Conservation (phyloP, 148 eudicot genomes). For the Dianthus caryophyllus region DNA sequence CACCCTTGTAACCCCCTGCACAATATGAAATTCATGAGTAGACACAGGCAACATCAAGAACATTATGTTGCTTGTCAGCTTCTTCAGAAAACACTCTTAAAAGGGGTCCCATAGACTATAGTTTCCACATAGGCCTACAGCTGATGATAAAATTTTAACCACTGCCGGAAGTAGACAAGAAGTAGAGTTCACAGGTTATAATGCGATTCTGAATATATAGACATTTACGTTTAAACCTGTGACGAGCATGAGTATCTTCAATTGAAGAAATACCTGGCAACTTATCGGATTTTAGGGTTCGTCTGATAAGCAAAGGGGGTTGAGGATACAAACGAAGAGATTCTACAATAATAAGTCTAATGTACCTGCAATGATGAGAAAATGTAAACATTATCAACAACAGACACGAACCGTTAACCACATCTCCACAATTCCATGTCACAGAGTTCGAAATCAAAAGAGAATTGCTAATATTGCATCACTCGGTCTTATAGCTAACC, state of each 20-base stretch:
- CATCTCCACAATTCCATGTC: no score
- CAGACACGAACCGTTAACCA: no score
- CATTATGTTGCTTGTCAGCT: not conserved
- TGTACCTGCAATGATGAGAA: conserved; percentile 47
- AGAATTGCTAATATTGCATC: no score
- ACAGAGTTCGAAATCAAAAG: no score
- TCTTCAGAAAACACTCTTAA: not conserved
- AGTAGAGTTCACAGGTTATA: no score
- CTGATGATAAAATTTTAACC: not conserved
- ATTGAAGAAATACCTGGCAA: conserved; percentile 83
- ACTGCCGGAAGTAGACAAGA: no score
- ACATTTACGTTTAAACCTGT: no score
- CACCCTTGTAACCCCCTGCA: conserved; percentile 84
- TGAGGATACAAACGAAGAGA: conserved; percentile 91
- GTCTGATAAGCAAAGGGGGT: conserved; percentile 95
- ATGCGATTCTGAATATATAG: no score
- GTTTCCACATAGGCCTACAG: conserved; percentile 1
- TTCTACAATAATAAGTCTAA: conserved; percentile 84
- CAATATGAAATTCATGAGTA: conserved; percentile 4
- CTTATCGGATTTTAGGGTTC: conserved; percentile 67
- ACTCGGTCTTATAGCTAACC: no score
- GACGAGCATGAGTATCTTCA: no score
- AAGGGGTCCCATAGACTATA: not conserved
- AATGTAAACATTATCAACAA: no score
- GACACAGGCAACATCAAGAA: not conserved